Conservation (phyloP, 805 yeast genomes). For the Metschnikowia orientalis region DNA sequence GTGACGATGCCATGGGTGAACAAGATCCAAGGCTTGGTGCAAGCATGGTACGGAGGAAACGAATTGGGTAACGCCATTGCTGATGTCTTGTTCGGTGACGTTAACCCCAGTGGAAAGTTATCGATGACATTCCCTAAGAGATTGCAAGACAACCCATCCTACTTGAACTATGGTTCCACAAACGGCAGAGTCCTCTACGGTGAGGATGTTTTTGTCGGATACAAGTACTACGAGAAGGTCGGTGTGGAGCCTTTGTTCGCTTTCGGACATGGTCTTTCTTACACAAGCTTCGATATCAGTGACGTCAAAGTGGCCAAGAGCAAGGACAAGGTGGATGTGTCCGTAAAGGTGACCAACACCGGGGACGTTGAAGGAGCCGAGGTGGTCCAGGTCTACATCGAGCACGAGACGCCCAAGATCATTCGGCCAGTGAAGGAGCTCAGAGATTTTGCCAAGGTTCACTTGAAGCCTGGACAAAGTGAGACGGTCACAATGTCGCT, state of each 20-base stretch:
- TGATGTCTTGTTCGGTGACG: constrained; percentile 30
- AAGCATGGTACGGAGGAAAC: constrained; percentile 37
- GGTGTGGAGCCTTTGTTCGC: constrained; percentile 26
- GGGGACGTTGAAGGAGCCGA: constrained; percentile 26
- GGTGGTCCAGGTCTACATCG: constrained; percentile 27
- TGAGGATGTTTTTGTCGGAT: constrained; percentile 31
- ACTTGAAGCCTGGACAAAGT: constrained; percentile 17
- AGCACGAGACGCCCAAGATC: constrained; percentile 17
- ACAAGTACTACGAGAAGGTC: constrained; percentile 28
- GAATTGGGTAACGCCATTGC: constrained; percentile 32
- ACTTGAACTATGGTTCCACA: constrained; percentile 26
- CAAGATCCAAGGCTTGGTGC: constrained; percentile 23
- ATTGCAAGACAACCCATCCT: constrained; percentile 27
- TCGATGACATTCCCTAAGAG: constrained; percentile 24
- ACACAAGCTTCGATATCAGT: constrained; percentile 22
- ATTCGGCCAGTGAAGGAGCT: constrained; percentile 27
- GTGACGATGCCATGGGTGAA: constrained; percentile 30
- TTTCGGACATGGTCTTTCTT: constrained; percentile 32
- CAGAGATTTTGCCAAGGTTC: constrained; percentile 28
- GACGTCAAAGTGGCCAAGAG: constrained; percentile 15
- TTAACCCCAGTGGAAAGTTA: constrained; percentile 29
- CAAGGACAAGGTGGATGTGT: constrained; percentile 16
- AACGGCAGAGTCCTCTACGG: constrained; percentile 32
- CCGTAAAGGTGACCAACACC: constrained; percentile 21
- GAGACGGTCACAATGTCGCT: constrained; percentile 16